Evolutionary conservation across 148 eudicot species (phyloP).

Genomic region (Gaultheria prostrata): DNA sequence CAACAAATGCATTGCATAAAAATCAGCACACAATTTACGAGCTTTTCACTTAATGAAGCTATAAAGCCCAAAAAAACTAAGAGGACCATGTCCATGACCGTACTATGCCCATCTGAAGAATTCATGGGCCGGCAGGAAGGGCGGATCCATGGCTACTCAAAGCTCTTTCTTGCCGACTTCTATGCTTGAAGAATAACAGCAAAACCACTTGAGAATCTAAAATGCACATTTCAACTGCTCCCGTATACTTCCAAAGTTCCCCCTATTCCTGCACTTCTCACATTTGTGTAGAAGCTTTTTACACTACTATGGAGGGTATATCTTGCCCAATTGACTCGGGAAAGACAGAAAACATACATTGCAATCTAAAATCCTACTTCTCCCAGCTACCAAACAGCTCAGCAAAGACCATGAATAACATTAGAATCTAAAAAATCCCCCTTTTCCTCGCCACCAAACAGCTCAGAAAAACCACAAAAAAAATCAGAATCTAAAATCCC

Average conservation of each 20-base stretch:
- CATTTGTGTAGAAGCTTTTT: background rate
- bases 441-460: background rate
- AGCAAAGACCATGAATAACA: background rate
- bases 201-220: background rate
- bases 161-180: too few species aligned
- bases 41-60: background rate
- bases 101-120: background rate
- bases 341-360: background rate
- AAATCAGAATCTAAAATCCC: background rate
- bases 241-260: background rate
- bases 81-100: background rate
- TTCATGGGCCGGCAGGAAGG: too few species aligned
- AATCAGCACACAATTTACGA: background rate
- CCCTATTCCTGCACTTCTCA: background rate
- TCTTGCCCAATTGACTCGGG: background rate
- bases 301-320: background rate
- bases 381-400: background rate
- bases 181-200: background rate
- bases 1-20: background rate
- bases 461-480: background rate
- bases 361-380: background rate
- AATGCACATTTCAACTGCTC: background rate
- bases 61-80: background rate
- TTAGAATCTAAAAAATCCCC: background rate
- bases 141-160: too few species aligned